phyloP scores from a whole-genome alignment of 805 yeast species.

The Saccharomycopsis fermentans region DNA sequence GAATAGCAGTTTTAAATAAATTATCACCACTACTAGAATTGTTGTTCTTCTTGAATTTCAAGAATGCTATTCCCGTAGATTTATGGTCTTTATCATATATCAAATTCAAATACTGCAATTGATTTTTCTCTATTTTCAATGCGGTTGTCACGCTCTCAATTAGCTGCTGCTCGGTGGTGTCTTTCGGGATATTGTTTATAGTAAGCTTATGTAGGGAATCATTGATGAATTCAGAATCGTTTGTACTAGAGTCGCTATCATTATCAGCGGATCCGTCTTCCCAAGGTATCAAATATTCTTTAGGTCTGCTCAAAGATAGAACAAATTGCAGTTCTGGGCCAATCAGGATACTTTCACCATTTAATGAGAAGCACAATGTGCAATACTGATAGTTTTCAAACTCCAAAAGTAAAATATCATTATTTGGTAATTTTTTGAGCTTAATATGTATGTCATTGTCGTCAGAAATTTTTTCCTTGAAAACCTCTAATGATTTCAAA shows the following conservation, averaged over 20 bases:
- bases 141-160: conserved; percentile 22
- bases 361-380: conserved; percentile 37
- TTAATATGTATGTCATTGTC: conserved; percentile 25
- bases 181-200: conserved; percentile 35
- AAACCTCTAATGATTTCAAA: conserved; percentile 32
- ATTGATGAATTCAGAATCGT: conserved; percentile 19
- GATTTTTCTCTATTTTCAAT: conserved; percentile 31
- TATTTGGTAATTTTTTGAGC: conserved; percentile 22
- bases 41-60: conserved; percentile 27
- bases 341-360: conserved; percentile 1
- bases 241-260: conserved; percentile 22
- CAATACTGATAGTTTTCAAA: conserved; percentile 44
- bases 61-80: conserved; percentile 51
- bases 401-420: conserved; percentile 36
- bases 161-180: conserved; percentile 34
- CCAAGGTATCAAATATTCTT: conserved; percentile 32
- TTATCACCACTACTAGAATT: conserved; percentile 7
- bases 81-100: conserved; percentile 39
- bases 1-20: conserved; percentile 23
- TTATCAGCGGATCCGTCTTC: conserved; percentile 11
- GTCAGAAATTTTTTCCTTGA: conserved; percentile 28
- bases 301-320: conserved; percentile 33
- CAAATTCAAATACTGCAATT: conserved; percentile 13
- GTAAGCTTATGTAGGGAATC: conserved; percentile 41
- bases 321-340: conserved; percentile 20